Evolutionary conservation across 352 stramenopile species (phyloP), one percentile per base, ranked within the genome.

Genomic region (Globisporangium cederbergense): DNA sequence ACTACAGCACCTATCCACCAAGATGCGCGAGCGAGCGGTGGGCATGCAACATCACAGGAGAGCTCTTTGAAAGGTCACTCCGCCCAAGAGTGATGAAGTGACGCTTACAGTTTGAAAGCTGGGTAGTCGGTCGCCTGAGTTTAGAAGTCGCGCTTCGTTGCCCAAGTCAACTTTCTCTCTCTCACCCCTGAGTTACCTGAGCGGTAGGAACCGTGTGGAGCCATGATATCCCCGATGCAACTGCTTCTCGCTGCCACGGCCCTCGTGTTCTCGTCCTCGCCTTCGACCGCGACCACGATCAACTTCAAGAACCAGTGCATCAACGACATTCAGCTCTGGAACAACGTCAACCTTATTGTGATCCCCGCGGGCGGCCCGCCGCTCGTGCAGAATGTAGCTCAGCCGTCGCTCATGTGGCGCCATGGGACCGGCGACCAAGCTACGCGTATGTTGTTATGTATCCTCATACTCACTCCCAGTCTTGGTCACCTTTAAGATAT

Each of bases 291-390:
- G 18, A 67, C 60, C n/a, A 54, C 11, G 13, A 70, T 78, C 58
- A 67, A 43, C 38, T 78, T 78, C 60, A 64, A 64, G 38, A 78
- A 78, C 54, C 34, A 64, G 30, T 78, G 72, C 42, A 25, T 64
- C 34, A 62, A 69, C 58, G 40, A 60, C 25, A 64, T 78, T 34
- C 51, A 76, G 14, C 64, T 73, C n/a, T 78, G 60, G 59, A 63
- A 78, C 65, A 77, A 77, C 55, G 60, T 18, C 30, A 32, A 64
- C 8, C 60, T 75, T 43, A 42, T 65, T 18, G 49, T 60, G 30
- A 73, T 78, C 45, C 46, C 62, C 4, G 22, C 55, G n/a, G 53
- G 47, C 47, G 56, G 46, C 7, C 57, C 52, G 6, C 42, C 61
- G n/a, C 56, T 64, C 43, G 45, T 63, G 25, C 34, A 66, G 16